A percentile compares a stretch with the other conserved stretches of the same genome.
phyloP scores from a whole-genome alignment of 495 filamentous ascomycete species.

The Penicillium cataractarum region DNA sequence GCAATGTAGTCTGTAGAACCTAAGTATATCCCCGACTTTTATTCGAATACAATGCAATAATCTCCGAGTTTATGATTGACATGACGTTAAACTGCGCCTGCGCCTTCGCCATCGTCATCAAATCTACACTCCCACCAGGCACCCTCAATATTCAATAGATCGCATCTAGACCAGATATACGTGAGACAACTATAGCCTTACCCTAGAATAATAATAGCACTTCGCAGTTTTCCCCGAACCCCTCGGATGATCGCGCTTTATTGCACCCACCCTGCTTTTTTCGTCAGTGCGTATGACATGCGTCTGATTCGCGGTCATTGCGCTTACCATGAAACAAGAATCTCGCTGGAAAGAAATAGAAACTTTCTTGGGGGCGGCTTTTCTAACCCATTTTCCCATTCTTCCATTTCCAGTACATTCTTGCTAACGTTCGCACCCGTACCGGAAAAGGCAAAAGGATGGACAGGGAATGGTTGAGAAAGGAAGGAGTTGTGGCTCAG shows the following conservation, averaged over 20 bases:
- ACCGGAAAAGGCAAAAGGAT: neutral
- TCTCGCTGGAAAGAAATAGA: neutral
- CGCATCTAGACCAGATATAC: slow-evolving; percentile 5
- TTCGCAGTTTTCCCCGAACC: neutral
- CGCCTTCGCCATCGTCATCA: neutral
- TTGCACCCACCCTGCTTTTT: neutral
- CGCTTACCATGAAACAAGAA: slow-evolving; percentile 10
- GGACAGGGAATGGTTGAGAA: neutral
- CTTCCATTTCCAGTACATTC: neutral
- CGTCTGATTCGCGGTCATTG: slow-evolving; percentile 23
- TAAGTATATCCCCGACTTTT: neutral
- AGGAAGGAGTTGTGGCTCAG: slow-evolving; percentile 2
- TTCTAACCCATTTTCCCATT: neutral
- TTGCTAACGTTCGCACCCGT: neutral
- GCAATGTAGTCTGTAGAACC: neutral
- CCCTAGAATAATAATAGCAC: neutral
- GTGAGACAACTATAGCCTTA: neutral
- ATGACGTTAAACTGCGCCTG: neutral
- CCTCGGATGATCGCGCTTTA: slow-evolving; percentile 1
- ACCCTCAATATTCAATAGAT: neutral
- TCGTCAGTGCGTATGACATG: slow-evolving; percentile 26
- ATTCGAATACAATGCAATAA: neutral
- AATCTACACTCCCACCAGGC: neutral
- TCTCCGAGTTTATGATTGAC: neutral
- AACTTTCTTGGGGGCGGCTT: neutral